Percentiles rank a stretch among this genome's conserved stretches.
These are phyloP conservation scores for Wickerhamomyces bisporus DNA, from an alignment of 805 yeast genomes.

Conservation along the genomic window DNA sequence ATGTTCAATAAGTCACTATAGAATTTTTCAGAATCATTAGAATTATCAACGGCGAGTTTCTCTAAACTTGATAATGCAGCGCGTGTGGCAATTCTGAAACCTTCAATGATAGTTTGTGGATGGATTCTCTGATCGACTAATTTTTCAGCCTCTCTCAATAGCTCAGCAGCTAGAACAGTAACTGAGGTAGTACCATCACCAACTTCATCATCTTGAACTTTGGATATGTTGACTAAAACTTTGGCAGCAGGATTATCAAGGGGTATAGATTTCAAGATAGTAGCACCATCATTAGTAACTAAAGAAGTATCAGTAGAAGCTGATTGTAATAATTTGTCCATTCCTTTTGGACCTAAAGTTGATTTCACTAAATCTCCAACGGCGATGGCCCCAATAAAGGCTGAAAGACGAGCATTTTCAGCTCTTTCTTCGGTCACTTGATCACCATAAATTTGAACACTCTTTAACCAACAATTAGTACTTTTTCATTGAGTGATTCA, in stretches of 20 bases:
- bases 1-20: constrained; percentile 77
- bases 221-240: constrained; percentile 87
- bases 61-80: constrained; percentile 85
- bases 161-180: constrained; percentile 84
- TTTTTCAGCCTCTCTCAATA: constrained; percentile 90
- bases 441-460: constrained; percentile 91
- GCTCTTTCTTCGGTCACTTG: constrained; percentile 97
- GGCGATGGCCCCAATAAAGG: constrained; percentile 98
- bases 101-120: constrained; percentile 97
- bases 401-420: constrained; percentile 95
- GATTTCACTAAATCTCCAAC: constrained; percentile 96
- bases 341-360: constrained; percentile 96
- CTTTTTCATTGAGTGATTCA: too few relatives aligned
- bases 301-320: constrained; percentile 72
- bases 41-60: constrained; percentile 71
- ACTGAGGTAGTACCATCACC: constrained; percentile 99
- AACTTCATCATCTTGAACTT: constrained; percentile 96
- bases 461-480: constrained; percentile 19
- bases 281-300: constrained; percentile 98
- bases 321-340: constrained; percentile 92
- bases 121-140: constrained; percentile 90
- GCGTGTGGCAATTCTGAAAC: constrained; percentile 81
- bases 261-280: constrained; percentile 89
- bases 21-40: constrained; percentile 61
- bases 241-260: constrained; percentile 97